Evolutionary conservation across 495 filamentous ascomycete species (phyloP), one percentile per base, ranked within the genome.

Genomic region (Hypoxylon trugodes): DNA sequence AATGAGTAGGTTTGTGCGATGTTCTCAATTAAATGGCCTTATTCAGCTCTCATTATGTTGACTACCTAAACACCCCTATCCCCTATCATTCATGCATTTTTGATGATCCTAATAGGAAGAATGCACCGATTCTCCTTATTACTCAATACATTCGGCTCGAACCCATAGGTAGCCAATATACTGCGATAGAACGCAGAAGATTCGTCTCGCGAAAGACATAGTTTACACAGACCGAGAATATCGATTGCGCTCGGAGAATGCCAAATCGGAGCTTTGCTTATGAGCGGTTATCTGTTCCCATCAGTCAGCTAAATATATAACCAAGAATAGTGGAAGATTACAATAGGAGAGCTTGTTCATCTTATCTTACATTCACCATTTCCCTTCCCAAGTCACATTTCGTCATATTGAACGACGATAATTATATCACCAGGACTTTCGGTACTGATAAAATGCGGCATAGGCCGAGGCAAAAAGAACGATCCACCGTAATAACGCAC

Each of bases 401-500:
- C n/a, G n/a, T n/a, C n/a, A n/a, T n/a, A n/a, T n/a, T n/a, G n/a
- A 37, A 37, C 10, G 1, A 37, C 35, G 35, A 16, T n/a, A 25
- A 22, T 12, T 6, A 21, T 25, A 15, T 18, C 18, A 21, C 38
- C 2, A 41, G 12, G 21, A 48, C 19, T 28, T 53, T 19, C 57
- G 45, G n/a, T 49, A 66, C 24, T 70, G 52, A 16, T 26, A 58
- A 28, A 42, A 58, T 7, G 59, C 59, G 43, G 60, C 66, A 26
- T 66, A 72, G 15, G 55, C 60, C n/a, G 61, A 57, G 15, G 59
- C 65, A 30, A 80, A 51, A 1, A 83, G 63, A 22, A 81, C 40
- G 24, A 77, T 19, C 82, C 81, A 85, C 40, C 81, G 68, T 22
- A 78, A 4, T 26, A 84, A 75, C 73, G 74, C 79, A 76, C 77